A percentile compares a stretch with the other conserved stretches of the same genome.
Evolutionary conservation across 2,329 filamentous ascomycete species (phyloP).

Genomic region (Chrysoporthe cubensis): DNA sequence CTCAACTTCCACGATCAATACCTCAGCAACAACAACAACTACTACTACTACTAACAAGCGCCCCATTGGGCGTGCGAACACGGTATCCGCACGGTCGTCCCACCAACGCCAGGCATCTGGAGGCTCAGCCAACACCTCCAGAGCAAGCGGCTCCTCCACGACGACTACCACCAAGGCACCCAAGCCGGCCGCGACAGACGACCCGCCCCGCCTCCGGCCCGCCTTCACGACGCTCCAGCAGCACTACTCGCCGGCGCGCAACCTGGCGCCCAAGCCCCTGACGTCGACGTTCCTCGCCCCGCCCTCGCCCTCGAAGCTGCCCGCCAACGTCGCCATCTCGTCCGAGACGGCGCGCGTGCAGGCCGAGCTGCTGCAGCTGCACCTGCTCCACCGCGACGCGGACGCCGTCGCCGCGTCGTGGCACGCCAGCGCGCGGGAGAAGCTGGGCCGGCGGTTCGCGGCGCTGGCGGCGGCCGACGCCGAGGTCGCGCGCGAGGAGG

Average conservation of each 20-base stretch:
- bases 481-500: conserved; percentile 44
- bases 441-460: conserved; percentile 52
- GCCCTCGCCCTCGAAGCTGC: conserved; percentile 64
- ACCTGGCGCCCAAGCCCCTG: conserved; percentile 63
- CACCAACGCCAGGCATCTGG: conserved; percentile 18
- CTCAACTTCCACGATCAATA: conserved; percentile 27
- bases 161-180: conserved; percentile 26
- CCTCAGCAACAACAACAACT: background rate
- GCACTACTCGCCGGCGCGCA: conserved; percentile 69
- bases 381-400: conserved; percentile 64
- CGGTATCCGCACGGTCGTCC: conserved; percentile 12
- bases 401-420: conserved; percentile 51
- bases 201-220: conserved; percentile 49
- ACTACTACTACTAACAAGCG: conserved; percentile 14
- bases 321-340: conserved; percentile 61
- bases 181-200: conserved; percentile 2
- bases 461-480: conserved; percentile 41
- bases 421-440: conserved; percentile 57
- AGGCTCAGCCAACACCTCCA: conserved; percentile 6
- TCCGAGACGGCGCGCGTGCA: conserved; percentile 64
- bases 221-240: conserved; percentile 68
- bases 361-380: conserved; percentile 67
- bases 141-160: conserved; percentile 19
- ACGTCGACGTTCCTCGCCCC: conserved; percentile 61
- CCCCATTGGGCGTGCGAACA: conserved; percentile 27